Base-by-base conservation (phyloP, 192 early-diverging fungal species). In the Linnemannia hyalina region DNA sequence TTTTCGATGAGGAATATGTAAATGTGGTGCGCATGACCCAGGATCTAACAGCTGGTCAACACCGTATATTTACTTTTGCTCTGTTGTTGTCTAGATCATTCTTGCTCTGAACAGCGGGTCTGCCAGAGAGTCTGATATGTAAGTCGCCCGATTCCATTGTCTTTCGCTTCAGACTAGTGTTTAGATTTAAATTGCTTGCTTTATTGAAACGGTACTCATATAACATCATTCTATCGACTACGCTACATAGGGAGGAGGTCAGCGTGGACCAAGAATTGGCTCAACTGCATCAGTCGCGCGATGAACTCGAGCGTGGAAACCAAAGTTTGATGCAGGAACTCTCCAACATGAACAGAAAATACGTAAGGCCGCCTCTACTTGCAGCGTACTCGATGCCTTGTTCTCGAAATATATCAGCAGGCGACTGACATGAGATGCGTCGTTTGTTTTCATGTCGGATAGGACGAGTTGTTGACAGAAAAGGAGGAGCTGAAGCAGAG, bases 401-500 rank as follows among this genome's bases (percentile, higher is more conserved):
- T 42, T 41, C 40, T 16, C 69, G 18, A 22, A 10, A n/a, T 29
- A 32, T 32, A 29, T 29, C 11, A 15, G 2, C 10, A 6, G 4
- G 11, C 13, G 5, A 11, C 32, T 65, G 26, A 32, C 8, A 26
- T 35, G 29, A 15, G 29, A 32, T 65, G 22, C 2, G 15, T 23
- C 6, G 18, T 38, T 46, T 82, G 41, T 46, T 29, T 49, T 73
- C 20, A 4, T 40, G 35, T 71, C 75, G n/a, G 71, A 44, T 65
- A 95, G 94, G 96, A 97, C 42, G 94, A 97, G 72, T 74, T 96
- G n/a, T 79, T 94, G 42, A 86, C 88, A 18, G 94, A 96, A 42
- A 95, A 94, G 74, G 91, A 93, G 49, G 96, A 97, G 35, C 84
- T 97, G 23, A 92, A 94, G 79, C 85, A 80, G 36, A 90, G 94